These are phyloP conservation scores for Exobasidium cylindrosporum DNA, from an alignment of 1,284 basidiomycete genomes.

Conservation along the genomic window DNA sequence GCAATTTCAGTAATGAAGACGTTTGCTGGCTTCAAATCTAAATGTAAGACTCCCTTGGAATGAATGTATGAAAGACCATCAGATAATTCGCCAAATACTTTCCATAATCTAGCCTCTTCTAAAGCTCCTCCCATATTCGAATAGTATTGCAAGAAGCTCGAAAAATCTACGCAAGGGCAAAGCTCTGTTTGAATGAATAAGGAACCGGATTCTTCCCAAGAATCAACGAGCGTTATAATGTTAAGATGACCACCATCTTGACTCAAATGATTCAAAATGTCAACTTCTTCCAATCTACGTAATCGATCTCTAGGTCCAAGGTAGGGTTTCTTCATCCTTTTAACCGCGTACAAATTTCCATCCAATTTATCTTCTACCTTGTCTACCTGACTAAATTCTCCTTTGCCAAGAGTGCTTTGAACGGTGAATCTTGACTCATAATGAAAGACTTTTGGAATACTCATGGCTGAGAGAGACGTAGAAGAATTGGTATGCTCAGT, in stretches of 20 bases:
- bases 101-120: slow-evolving; percentile 94
- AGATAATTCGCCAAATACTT: slow-evolving; percentile 85
- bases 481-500: background rate
- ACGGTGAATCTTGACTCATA: slow-evolving; percentile 65
- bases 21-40: slow-evolving; percentile 97
- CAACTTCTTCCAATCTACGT: slow-evolving; percentile 90
- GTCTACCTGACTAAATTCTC: slow-evolving; percentile 90
- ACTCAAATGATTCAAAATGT: slow-evolving; percentile 76
- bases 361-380: slow-evolving; percentile 74
- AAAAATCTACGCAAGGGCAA: slow-evolving; percentile 86
- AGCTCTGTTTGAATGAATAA: slow-evolving; percentile 93
- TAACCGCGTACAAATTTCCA: slow-evolving; percentile 76
- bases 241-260: slow-evolving; percentile 26
- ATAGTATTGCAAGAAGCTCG: slow-evolving; percentile 88
- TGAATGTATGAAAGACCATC: slow-evolving; percentile 81
- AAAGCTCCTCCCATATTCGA: slow-evolving; percentile 75
- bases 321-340: slow-evolving; percentile 83
- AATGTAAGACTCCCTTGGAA: slow-evolving; percentile 80
- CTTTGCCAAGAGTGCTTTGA: slow-evolving; percentile 78
- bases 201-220: slow-evolving; percentile 91
- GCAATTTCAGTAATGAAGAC: slow-evolving; percentile 87
- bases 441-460: slow-evolving; percentile 7
- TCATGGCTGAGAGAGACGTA: background rate
- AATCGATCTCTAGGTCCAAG: slow-evolving; percentile 80
- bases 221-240: slow-evolving; percentile 85